Conservation (phyloP, 2,329 filamentous ascomycete species). For the Trichoderma oligosporum region DNA sequence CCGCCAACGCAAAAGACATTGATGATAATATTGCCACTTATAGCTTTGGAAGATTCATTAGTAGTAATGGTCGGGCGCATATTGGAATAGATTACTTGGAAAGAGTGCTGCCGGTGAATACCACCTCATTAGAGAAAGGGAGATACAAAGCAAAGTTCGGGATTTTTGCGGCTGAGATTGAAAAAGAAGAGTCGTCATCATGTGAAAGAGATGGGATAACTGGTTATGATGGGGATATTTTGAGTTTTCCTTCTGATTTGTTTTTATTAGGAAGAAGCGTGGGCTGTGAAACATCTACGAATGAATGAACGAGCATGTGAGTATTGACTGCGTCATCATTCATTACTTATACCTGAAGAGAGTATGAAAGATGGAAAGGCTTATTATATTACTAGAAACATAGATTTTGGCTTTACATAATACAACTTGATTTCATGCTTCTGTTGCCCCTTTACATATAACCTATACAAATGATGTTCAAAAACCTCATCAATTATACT, state of each 20-base stretch:
- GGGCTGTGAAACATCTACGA: too few relatives aligned
- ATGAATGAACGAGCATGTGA: too few relatives aligned
- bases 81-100: background rate
- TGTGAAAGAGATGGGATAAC: background rate
- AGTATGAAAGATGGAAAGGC: too few relatives aligned
- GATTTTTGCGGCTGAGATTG: background rate
- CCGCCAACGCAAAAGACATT: background rate
- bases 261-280: too few relatives aligned
- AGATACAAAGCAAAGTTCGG: background rate
- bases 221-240: background rate
- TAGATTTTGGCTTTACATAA: too few relatives aligned
- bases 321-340: too few relatives aligned
- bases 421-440: too few relatives aligned
- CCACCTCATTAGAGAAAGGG: background rate
- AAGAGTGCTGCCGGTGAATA: background rate
- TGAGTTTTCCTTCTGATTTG: background rate
- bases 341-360: too few relatives aligned
- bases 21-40: constrained; percentile 26
- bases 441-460: too few relatives aligned
- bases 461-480: too few relatives aligned
- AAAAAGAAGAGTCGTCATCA: background rate
- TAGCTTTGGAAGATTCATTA: constrained; percentile 50
- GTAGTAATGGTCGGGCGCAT: constrained; percentile 22
- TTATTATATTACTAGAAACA: too few relatives aligned
- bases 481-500: too few relatives aligned